Percentiles rank a stretch among this genome's conserved stretches.
Evolutionary conservation across 345 rosid species (phyloP).

Genomic region (Melaleuca quinquenervia): DNA sequence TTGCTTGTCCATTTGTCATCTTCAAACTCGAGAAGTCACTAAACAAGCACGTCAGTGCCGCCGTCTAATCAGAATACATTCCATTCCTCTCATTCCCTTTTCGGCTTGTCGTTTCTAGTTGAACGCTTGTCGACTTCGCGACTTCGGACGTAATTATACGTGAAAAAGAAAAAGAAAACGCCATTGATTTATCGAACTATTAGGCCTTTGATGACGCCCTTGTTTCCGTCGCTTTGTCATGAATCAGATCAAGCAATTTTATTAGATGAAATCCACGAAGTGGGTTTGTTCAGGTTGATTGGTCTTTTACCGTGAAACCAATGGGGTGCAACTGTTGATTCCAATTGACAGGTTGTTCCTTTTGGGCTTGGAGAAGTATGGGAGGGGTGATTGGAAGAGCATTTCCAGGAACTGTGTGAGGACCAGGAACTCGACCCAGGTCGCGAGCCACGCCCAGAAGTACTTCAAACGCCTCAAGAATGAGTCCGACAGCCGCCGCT

Average conservation of each 20-base stretch:
- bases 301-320: neutral
- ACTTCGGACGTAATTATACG: neutral
- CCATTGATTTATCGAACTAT: neutral
- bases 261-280: neutral
- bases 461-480: constrained; percentile 4
- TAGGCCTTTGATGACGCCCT: fast-evolving
- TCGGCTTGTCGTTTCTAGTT: neutral
- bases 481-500: neutral
- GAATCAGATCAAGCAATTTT: neutral
- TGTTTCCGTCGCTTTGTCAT: neutral
- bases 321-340: neutral
- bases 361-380: constrained; percentile 4
- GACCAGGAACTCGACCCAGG: constrained; percentile 9
- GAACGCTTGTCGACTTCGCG: neutral
- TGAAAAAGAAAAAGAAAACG: neutral
- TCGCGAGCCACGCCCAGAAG: constrained; percentile 24
- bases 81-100: neutral
- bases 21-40: neutral
- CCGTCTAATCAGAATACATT: neutral
- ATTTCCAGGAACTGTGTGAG: constrained; percentile 2
- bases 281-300: neutral
- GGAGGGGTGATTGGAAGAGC: constrained; percentile 19
- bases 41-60: neutral
- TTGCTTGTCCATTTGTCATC: neutral
- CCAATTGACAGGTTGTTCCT: constrained; percentile 6